Base-by-base conservation (phyloP, 2,329 filamentous ascomycete species). In the Eurotiales sp. region DNA sequence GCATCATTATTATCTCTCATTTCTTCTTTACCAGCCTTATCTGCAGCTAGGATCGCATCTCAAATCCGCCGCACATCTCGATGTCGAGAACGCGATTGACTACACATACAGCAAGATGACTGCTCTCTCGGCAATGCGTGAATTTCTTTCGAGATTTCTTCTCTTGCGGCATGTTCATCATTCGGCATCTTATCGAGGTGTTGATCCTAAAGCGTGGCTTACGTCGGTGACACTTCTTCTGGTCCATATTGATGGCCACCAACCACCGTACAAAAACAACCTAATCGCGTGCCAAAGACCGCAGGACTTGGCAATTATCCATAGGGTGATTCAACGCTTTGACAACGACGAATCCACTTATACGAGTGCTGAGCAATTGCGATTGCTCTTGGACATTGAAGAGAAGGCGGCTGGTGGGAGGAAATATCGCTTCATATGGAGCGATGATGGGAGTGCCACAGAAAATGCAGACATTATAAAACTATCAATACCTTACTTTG, bases 1-100 rank as follows among this genome's bases (percentile, higher is more conserved):
- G 39, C 59, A 61, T 36, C 59, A 63, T 17, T 52, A 60, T 25
- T 63, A 61, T 39, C 41, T 62, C 42, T 37, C 58, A 17, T 47
- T 59, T 5, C 47, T 60, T 19, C 46, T 59, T 2, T 58, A 61
- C 25, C 59, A 60, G 30, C 59, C 60, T 21, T 59, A 60, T 40
- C n/a, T 58, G 15, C 36, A 30, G 14, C n/a, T 8, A 8, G 17
- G 25, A 27, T 27, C 15, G 8, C 15, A 37, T 37, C 21, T 10
- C 17, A 19, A 22, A 47, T 3, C n/a, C 29, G 14, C n/a, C 15
- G 10, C 4, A 1, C n/a, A 23, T 8, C 14, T 22, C 4, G 17
- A 17, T 22, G 19, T n/a, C n/a, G n/a, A n/a, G n/a, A n/a, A n/a
- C 30, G n/a, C 21, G 14, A 11, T 37, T 10, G 50, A 55, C 30